Evolutionary conservation across 768 basidiomycete genomes (phyloP).

Genomic region (Chiua virens): DNA sequence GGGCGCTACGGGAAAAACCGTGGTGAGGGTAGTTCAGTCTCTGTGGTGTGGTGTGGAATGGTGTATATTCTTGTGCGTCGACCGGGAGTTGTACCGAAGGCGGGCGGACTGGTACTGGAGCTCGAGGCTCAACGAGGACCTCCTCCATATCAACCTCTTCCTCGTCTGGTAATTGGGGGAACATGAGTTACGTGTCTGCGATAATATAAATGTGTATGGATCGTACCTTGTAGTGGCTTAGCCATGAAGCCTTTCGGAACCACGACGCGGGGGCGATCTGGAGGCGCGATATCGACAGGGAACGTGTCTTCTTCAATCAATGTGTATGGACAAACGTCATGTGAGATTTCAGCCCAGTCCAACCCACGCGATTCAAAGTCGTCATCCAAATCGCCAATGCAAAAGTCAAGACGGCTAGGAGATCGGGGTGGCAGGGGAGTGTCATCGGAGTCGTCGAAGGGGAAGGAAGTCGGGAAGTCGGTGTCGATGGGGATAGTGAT

Average conservation of each 20-base stretch:
- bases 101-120: constrained; percentile 25
- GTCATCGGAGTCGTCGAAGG: constrained; percentile 15
- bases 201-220: constrained; percentile 14
- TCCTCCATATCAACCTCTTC: constrained; percentile 11
- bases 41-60: constrained; percentile 18
- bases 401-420: constrained; percentile 49
- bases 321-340: neutral
- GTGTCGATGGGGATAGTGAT: constrained; percentile 1
- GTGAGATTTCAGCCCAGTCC: constrained; percentile 11
- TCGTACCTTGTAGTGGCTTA: constrained; percentile 5
- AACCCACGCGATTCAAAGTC: constrained; percentile 2
- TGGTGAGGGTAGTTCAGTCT: constrained; percentile 53
- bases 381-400: constrained; percentile 8
- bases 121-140: constrained; percentile 12
- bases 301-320: constrained; percentile 11
- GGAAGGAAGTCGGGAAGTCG: neutral
- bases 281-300: neutral
- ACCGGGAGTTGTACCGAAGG: constrained; percentile 3
- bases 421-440: constrained; percentile 40
- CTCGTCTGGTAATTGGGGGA: constrained; percentile 10
- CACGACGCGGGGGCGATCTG: neutral
- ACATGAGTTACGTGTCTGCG: constrained; percentile 2
- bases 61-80: neutral
- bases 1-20: constrained; percentile 61
- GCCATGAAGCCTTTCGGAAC: neutral